Base-by-base conservation (phyloP, 306 rosid genomes). In the Medicago truncatula region DNA sequence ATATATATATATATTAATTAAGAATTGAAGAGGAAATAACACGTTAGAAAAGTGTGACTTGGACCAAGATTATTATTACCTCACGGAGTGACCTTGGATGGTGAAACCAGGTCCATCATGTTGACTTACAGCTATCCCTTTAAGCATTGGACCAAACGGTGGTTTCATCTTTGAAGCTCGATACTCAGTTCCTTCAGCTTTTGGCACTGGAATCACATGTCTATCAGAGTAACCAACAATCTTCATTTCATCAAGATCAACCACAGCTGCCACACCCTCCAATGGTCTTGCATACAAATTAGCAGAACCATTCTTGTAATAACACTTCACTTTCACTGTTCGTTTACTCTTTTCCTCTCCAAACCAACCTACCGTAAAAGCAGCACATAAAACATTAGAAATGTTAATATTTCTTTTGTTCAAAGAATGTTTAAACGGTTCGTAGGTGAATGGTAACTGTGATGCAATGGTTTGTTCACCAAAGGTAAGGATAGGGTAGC, bases 111-210 rank as follows among this genome's bases (percentile, higher is more conserved):
- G 86, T 67, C 73, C 84, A n/a, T 5, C 53, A 0, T 43, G 71
- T 61, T 85, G 88, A 1, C 7, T 2, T 3, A 82, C 54, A 25
- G 38, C 39, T 2, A 50, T 4, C 1, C 57, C 81, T 11, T 79
- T 79, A 2, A 83, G 74, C 40, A 46, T 69, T 16, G 86, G 86
- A 57, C 81, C 84, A 23, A 79, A 79, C 1, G 86, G 86, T 38
- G 86, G 86, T 10, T 71, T 83, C 49, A 70, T 18, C 47, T 75
- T 79, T 0, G 84, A 83, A 0, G 40, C 54, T 57, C 81, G 8
- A 28, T 83, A 83, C 57, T 79, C 87, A 7, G 86, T 83, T 0
- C 75, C 81, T 12, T 83, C 72, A 6, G 58, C 78, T 57, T 79
- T 79, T 0, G 84, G 73, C 67, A 79, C 68, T 0, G 87, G 81